Evolutionary conservation across 208 protist genomes (phyloP), one percentile per base, ranked within the genome.

Genomic region (Trypanosoma mega): DNA sequence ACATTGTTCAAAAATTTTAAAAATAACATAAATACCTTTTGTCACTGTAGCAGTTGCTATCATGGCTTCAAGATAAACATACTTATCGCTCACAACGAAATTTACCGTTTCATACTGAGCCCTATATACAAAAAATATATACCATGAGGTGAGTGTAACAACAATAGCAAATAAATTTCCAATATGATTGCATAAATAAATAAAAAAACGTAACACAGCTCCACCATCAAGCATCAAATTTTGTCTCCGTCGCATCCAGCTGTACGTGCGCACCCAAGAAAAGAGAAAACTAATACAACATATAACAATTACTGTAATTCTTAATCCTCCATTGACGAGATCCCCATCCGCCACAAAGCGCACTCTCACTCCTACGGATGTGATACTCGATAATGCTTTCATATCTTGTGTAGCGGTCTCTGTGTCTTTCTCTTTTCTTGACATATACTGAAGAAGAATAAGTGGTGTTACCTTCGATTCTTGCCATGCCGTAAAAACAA

Each of bases 211-310:
- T 57, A 84, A 37, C 6, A 79, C 9, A 8, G 77, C 78, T 23
- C 46, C 31, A 47, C 67, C 27, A 51, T 87, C 78, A 0, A 95
- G 51, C 11, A 89, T 70, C 29, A 85, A 75, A 41, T 89, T 88
- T 70, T 91, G 85, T 45, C 80, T 53, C 12, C 89, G 72, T 21
- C 89, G 72, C 84, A 91, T 90, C 78, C 83, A 95, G n/a, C 82
- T 76, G 46, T 90, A 95, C 20, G 75, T 77, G 24, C 78, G 67
- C 45, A 87, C 43, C 79, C 74, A 88, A 26, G 85, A 69, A 8
- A 78, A 77, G 34, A 87, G 31, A 50, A 89, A 78, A 66, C 80
- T 80, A 11, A 93, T 31, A 43, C 60, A 30, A 24, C 44, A 78
- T 44, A 85, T 50, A 16, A 88, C 65, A 58, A 88, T 89, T 21